A percentile compares a stretch with the other conserved stretches of the same genome.
These are phyloP conservation scores for Erodium texanum DNA, from an alignment of 441 rosid genomes.

Conservation along the genomic window DNA sequence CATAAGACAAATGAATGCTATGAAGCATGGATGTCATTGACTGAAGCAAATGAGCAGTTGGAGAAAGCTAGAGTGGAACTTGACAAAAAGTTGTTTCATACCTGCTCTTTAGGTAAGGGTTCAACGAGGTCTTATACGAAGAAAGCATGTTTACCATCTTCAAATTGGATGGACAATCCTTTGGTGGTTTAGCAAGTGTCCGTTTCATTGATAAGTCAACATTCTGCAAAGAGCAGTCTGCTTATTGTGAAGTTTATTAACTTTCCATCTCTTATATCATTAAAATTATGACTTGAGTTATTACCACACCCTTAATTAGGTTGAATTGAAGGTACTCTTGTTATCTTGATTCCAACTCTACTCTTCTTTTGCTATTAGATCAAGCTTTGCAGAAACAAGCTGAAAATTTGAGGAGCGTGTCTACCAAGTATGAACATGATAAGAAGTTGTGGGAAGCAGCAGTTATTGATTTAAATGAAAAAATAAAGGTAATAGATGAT, in stretches of 20 bases:
- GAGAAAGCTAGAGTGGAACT: slow-evolving; percentile 69
- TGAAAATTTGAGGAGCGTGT: slow-evolving; percentile 15
- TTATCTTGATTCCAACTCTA: not conserved
- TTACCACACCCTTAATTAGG: not conserved
- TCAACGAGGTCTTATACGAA: slow-evolving; percentile 15
- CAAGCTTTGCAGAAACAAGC: not conserved
- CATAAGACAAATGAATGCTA: slow-evolving; percentile 59
- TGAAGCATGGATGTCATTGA: slow-evolving; percentile 60
- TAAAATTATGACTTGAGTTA: not conserved
- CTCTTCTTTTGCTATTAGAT: not conserved
- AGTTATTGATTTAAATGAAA: slow-evolving; percentile 1
- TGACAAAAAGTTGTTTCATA: slow-evolving; percentile 94
- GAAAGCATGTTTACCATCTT: slow-evolving; percentile 24
- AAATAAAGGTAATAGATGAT: not conserved
- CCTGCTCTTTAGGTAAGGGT: slow-evolving; percentile 75
- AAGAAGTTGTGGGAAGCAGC: not conserved
- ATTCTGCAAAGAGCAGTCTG: not conserved
- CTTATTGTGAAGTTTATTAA: not conserved
- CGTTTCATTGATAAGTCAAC: not conserved
- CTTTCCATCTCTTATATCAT: not conserved
- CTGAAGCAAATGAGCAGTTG: slow-evolving; percentile 70
- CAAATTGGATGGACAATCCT: not conserved
- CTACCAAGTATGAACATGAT: not conserved
- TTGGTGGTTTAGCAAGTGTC: not conserved
- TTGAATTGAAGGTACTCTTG: not conserved